Base-by-base conservation (phyloP, 768 basidiomycete genomes). In the Hericium alpestre region DNA sequence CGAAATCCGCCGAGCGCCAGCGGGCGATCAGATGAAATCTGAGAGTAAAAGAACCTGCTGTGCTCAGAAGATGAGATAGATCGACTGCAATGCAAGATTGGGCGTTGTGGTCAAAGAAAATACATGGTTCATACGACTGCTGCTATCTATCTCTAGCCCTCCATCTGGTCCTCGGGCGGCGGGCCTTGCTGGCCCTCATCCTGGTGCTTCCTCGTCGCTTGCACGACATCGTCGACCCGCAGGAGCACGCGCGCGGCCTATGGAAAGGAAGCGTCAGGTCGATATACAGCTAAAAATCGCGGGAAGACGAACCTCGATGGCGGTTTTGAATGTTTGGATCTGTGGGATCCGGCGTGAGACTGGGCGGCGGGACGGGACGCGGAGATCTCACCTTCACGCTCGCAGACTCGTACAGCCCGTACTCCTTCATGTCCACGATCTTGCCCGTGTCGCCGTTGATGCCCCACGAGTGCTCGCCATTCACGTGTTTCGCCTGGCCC, bases 321-420 rank as follows among this genome's bases (percentile, higher is more conserved):
- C 94, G 8, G 94, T 99, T 79, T 98, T 97, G 67, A 95, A 74
- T 9, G 86, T 97, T 77, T 98, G 95, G 38, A 95, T 87, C 87
- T 87, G 61, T 1, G 23, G n/a, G 41, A 39, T 23, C 38, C 18
- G 38, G 22, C 54, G 18, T 12, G 52, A 43, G 38, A 50, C 23
- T 16, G 37, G 23, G 27, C 13, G 41, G 5, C 40, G 4, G 52
- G 13, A 8, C 18, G 13, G 0, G 23, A 13, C 2, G 15, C 20
- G 4, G 2, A 8, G 25, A n/a, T 58, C 67, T 22, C 58, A 86
- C 84, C 79, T 98, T 98, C 67, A 99, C 95, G 62, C 91, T 93
- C 4, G 95, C 93, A 38, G 89, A 92, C 74, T 99, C 96, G 63
- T 91, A 91, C 58, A 99, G 73, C 1, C 93, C 93, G 69, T 97